Evolutionary conservation across 768 basidiomycete genomes (phyloP).

Genomic region (Fibroporia radiculosa): DNA sequence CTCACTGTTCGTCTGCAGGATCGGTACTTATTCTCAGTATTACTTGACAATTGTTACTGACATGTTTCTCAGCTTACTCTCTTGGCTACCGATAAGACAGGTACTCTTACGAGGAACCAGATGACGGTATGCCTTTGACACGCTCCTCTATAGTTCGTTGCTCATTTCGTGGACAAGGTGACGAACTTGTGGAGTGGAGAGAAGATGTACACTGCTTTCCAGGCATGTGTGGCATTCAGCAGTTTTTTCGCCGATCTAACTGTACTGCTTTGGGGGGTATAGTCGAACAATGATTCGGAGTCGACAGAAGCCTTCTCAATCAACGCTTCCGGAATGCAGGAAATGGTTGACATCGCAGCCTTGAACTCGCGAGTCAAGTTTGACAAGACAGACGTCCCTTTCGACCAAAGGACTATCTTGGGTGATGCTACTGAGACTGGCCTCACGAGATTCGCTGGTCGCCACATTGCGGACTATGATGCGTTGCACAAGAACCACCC

Average conservation of each 20-base stretch:
- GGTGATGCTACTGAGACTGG: conserved; percentile 77
- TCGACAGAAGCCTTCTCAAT: conserved; percentile 42
- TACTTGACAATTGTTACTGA: conserved; percentile 6
- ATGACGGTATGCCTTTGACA: conserved; percentile 41
- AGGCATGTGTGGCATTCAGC: conserved; percentile 24
- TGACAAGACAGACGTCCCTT: conserved; percentile 53
- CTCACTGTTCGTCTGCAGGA: conserved; percentile 1
- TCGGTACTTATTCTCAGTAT: conserved; percentile 12
- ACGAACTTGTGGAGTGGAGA: conserved; percentile 60
- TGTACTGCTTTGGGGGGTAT: neutral
- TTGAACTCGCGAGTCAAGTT: conserved; percentile 69
- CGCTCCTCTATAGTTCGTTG: neutral
- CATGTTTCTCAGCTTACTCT: conserved; percentile 42
- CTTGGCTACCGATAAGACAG: conserved; percentile 66
- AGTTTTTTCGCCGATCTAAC: neutral
- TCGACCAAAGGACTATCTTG: conserved; percentile 52
- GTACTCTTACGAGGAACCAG: conserved; percentile 62
- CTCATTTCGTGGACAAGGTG: conserved; percentile 27
- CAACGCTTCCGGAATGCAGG: conserved; percentile 49
- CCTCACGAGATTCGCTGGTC: conserved; percentile 57
- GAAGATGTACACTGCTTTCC: conserved; percentile 59
- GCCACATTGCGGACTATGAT: conserved; percentile 48
- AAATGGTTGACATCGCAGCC: conserved; percentile 56
- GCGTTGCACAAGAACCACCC: conserved; percentile 38
- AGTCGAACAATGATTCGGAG: conserved; percentile 64